Evolutionary conservation across 2,329 filamentous ascomycete genomes (phyloP).

Genomic region (Biscogniauxia marginata): DNA sequence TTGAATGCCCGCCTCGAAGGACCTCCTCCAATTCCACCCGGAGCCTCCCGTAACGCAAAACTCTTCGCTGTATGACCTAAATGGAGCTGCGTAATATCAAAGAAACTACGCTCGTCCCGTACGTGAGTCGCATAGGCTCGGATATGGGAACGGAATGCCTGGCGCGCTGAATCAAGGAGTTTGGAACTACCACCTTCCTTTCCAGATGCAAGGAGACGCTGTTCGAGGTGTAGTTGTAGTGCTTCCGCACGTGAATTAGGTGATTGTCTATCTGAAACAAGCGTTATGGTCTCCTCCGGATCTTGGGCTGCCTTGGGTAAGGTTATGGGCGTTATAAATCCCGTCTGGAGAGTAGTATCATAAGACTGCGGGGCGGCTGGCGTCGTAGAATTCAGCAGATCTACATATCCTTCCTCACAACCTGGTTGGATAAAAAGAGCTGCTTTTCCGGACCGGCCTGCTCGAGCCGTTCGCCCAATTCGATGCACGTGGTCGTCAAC

Average conservation of each 20-base stretch:
- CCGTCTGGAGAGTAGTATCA: slow-evolving; percentile 61
- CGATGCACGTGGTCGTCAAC: slow-evolving; percentile 92
- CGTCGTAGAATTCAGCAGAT: slow-evolving; percentile 58
- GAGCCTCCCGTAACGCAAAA: slow-evolving; percentile 85
- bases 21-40: slow-evolving; percentile 72
- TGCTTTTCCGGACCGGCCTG: slow-evolving; percentile 83
- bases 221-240: slow-evolving; percentile 59
- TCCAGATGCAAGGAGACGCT: slow-evolving; percentile 49
- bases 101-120: slow-evolving; percentile 78
- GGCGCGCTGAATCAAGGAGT: slow-evolving; percentile 75
- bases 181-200: slow-evolving; percentile 36
- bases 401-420: slow-evolving; percentile 86
- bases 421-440: slow-evolving; percentile 89
- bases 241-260: slow-evolving; percentile 52
- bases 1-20: slow-evolving; percentile 44
- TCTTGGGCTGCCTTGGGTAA: slow-evolving; percentile 57
- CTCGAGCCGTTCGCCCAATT: slow-evolving; percentile 90
- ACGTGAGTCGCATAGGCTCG: slow-evolving; percentile 94
- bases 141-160: slow-evolving; percentile 88
- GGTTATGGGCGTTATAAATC: slow-evolving; percentile 59
- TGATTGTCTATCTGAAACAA: slow-evolving; percentile 40
- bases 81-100: slow-evolving; percentile 89
- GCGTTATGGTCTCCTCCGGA: slow-evolving; percentile 60
- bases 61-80: slow-evolving; percentile 92
- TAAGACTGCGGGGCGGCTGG: slow-evolving; percentile 51